Conservation (phyloP, 192 early-diverging fungal genomes). For the Coemansia reversa region DNA sequence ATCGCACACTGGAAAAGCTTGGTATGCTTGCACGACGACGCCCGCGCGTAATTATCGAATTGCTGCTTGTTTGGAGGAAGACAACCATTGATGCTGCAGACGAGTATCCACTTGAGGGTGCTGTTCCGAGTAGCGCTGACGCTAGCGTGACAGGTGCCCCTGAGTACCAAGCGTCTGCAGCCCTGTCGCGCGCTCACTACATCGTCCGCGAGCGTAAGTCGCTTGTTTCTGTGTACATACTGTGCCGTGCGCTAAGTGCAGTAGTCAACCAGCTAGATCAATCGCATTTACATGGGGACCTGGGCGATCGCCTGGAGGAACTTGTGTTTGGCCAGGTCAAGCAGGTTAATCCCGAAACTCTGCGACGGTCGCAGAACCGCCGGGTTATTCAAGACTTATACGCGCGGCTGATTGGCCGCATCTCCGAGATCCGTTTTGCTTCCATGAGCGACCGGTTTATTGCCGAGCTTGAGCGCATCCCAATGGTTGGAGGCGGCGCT, state of each 20-base stretch:
- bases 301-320: constrained; percentile 88
- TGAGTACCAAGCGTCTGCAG: constrained; percentile 7
- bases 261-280: constrained; percentile 75
- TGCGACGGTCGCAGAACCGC: constrained; percentile 72
- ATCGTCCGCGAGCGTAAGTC: constrained; percentile 51
- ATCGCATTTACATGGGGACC: constrained; percentile 71
- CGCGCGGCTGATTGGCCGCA: constrained; percentile 86
- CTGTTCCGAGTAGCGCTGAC: constrained; percentile 27
- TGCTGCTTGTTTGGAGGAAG: constrained; percentile 76
- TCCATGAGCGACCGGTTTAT: constrained; percentile 94
- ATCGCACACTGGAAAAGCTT: constrained; percentile 74
- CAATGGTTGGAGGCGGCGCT: constrained; percentile 57
- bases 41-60: constrained; percentile 82
- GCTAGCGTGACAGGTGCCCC: neutral
- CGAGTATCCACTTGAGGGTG: constrained; percentile 41
- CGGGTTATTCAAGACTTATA: constrained; percentile 88
- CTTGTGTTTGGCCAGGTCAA: constrained; percentile 89
- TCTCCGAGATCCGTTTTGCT: constrained; percentile 87
- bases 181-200: constrained; percentile 44
- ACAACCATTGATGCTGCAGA: constrained; percentile 56
- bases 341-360: constrained; percentile 75
- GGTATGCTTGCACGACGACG: constrained; percentile 79
- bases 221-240: constrained; percentile 76
- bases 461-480: constrained; percentile 78
- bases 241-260: constrained; percentile 83